phyloP scores from a whole-genome alignment of 305 asterid species.

The Fraxinus baroniana region DNA sequence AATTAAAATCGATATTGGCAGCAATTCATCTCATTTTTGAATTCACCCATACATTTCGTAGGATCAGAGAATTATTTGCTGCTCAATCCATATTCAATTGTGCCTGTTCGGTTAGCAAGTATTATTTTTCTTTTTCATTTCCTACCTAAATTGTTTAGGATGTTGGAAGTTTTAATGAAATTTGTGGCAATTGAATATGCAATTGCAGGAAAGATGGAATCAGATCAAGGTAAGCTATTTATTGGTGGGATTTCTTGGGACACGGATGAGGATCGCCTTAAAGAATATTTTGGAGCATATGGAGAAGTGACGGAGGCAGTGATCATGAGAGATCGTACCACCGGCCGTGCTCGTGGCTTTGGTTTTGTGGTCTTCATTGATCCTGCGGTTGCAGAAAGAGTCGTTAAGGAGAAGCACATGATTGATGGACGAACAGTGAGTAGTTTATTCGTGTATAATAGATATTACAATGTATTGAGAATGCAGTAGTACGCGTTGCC shows the following conservation, averaged over 20 bases:
- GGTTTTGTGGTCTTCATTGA: conserved; percentile 54
- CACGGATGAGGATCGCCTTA: conserved; percentile 50
- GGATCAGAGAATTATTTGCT: conserved; percentile 19
- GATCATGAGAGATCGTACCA: conserved; percentile 49
- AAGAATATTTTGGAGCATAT: conserved; percentile 46
- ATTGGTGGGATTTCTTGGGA: conserved; percentile 57
- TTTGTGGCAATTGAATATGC: conserved; percentile 12
- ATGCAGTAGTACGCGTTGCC: background rate
- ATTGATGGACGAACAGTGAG: conserved; percentile 57
- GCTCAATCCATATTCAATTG: conserved; percentile 3
- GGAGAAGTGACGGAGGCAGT: conserved; percentile 54
- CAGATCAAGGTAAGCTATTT: conserved; percentile 55
- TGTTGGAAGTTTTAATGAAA: background rate
- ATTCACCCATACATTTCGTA: conserved; percentile 18
- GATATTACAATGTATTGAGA: conserved; percentile 13
- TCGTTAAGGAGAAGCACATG: conserved; percentile 48
- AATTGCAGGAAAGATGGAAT: conserved; percentile 40
- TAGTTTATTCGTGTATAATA: background rate
- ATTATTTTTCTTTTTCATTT: background rate
- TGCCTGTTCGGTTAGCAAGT: conserved; percentile 6
- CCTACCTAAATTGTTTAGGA: conserved; percentile 1
- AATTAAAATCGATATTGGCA: background rate
- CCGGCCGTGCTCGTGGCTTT: conserved; percentile 59
- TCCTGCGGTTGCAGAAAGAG: conserved; percentile 47
- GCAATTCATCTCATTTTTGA: conserved; percentile 1